A percentile compares a stretch with the other conserved stretches of the same genome.
phyloP scores from a whole-genome alignment of 2,329 filamentous ascomycete genomes.

The Phoma sp. region DNA sequence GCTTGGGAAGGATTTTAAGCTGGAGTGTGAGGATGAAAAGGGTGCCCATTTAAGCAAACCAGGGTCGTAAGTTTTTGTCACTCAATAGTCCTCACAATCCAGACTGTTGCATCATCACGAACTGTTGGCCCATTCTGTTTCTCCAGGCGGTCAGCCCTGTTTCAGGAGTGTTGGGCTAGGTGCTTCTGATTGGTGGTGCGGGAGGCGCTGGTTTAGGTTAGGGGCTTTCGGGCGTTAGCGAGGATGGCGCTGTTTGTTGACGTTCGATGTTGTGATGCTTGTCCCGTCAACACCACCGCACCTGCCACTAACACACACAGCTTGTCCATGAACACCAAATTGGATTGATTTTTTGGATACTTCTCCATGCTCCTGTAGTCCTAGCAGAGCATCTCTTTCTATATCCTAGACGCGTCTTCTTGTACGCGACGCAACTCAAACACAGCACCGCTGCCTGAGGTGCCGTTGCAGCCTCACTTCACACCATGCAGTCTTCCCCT shows the following conservation, averaged over 20 bases:
- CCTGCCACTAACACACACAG: constrained; percentile 32
- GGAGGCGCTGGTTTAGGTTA: neutral
- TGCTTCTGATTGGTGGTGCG: constrained; percentile 20
- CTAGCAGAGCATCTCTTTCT: constrained; percentile 38
- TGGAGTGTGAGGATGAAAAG: neutral
- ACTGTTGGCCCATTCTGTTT: constrained; percentile 9
- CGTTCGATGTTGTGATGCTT: constrained; percentile 2
- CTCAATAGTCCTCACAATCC: neutral
- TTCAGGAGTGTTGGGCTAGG: constrained; percentile 15
- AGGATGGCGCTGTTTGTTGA: constrained; percentile 2
- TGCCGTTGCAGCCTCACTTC: constrained; percentile 25
- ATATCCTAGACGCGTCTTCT: constrained; percentile 35
- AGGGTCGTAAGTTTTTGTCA: neutral
- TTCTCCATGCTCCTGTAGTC: constrained; percentile 22
- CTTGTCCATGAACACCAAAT: constrained; percentile 2
- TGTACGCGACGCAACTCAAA: constrained; percentile 37
- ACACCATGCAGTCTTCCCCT: constrained; percentile 47
- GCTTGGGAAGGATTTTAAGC: constrained; percentile 25
- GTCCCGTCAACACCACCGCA: constrained; percentile 31
- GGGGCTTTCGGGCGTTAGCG: constrained; percentile 10
- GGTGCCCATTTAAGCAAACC: neutral
- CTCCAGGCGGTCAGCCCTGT: constrained; percentile 16
- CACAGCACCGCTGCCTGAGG: constrained; percentile 21
- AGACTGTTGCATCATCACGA: neutral
- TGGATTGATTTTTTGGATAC: constrained; percentile 26